Percentiles rank a stretch among this genome's conserved stretches.
Conservation (phyloP, 352 stramenopile species). For the Phytophthora hybrid region DNA sequence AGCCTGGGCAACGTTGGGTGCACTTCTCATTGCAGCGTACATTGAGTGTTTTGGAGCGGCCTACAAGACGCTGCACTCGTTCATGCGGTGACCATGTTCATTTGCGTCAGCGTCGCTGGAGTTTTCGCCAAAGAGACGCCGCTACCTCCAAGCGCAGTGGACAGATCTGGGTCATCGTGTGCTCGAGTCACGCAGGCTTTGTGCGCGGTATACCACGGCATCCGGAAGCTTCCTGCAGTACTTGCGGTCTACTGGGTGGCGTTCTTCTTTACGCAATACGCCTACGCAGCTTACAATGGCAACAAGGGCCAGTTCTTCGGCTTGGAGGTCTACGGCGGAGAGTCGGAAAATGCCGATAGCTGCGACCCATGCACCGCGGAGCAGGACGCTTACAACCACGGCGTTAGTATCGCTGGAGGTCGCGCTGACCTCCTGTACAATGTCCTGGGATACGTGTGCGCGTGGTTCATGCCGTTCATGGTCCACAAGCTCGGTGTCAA, state of each 20-base stretch:
- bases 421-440: conserved; percentile 52
- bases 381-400: conserved; percentile 51
- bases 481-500: conserved; percentile 49
- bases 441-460: conserved; percentile 46
- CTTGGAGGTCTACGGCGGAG: conserved; percentile 53
- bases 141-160: conserved; percentile 22
- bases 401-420: conserved; percentile 50
- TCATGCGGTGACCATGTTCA: conserved; percentile 54
- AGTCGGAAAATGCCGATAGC: conserved; percentile 42
- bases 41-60: conserved; percentile 59
- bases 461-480: conserved; percentile 48
- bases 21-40: conserved; percentile 56
- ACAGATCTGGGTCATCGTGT: conserved; percentile 18
- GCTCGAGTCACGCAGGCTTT: conserved; percentile 39
- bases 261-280: conserved; percentile 55
- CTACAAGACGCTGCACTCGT: conserved; percentile 48
- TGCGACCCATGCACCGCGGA: conserved; percentile 45
- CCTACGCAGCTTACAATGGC: conserved; percentile 65
- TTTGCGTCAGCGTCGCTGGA: conserved; percentile 39
- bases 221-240: conserved; percentile 39
- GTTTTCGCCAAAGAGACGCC: conserved; percentile 44
- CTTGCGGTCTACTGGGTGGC: conserved; percentile 45
- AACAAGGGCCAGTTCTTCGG: conserved; percentile 74
- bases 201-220: conserved; percentile 40
- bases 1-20: conserved; percentile 50